Conservation (phyloP, 345 rosid species). For the Punica granatum region DNA sequence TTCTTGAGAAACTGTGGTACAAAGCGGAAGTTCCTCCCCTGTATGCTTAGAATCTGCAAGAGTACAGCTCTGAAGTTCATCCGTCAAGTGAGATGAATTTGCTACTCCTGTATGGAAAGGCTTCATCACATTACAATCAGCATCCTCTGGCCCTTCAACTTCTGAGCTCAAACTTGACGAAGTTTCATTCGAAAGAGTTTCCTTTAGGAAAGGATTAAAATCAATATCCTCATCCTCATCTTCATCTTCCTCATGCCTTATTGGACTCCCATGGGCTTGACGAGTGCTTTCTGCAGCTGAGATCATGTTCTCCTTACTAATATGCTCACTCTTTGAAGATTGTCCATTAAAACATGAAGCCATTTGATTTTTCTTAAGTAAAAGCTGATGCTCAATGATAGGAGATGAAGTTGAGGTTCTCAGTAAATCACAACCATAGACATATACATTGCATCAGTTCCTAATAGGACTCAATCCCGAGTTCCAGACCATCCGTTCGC, state of each 20-base stretch:
- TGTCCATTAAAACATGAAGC: constrained; percentile 13
- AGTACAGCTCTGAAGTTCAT: constrained; percentile 14
- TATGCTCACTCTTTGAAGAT: constrained; percentile 13
- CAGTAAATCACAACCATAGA: background rate
- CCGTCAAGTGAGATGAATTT: constrained; percentile 13
- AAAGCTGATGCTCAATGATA: background rate
- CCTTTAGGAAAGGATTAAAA: constrained; percentile 78
- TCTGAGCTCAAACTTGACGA: constrained; percentile 92
- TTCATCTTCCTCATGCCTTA: constrained; percentile 32
- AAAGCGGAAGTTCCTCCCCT: constrained; percentile 32
- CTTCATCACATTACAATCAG: constrained; percentile 15
- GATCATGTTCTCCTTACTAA: constrained; percentile 10
- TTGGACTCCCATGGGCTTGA: constrained; percentile 9
- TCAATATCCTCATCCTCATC: constrained; percentile 67
- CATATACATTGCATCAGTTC: no score
- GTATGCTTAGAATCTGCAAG: constrained; percentile 29
- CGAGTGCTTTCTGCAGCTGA: background rate
- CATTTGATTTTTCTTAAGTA: constrained; percentile 16
- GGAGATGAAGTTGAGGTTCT: background rate
- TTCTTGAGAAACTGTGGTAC: constrained; percentile 18
- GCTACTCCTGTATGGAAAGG: background rate
- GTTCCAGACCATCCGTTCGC: no score
- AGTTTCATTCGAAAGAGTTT: constrained; percentile 58
- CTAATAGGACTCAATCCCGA: no score
- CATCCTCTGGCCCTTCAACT: constrained; percentile 41